Base-by-base conservation (phyloP, 2,329 filamentous ascomycete species). In the Phaeosphaeria sp. region DNA sequence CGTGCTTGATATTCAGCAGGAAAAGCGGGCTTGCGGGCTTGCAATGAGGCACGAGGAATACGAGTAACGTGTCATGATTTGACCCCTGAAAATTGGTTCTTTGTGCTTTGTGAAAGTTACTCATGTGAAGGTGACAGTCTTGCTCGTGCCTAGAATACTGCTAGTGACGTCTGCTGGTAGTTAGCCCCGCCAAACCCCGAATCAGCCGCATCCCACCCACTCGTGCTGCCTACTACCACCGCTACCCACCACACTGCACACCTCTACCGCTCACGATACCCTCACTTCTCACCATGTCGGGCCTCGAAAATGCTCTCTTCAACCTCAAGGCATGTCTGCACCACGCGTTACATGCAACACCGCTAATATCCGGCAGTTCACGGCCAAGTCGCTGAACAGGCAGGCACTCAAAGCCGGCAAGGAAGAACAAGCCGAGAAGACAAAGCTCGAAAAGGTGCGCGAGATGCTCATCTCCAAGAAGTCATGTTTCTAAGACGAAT, bases 331-430 rank as follows among this genome's bases (percentile, higher is more conserved):
- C 85, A 58, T 44, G 73, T 59, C 49, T 20, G 18, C 48, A 33
- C 22, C 44, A n/a, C 30, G 6, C 55, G 20, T 42, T 50, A 52
- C 50, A n/a, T 39, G 58, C 46, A 36, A 41, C 30, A 36, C 36
- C 22, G 58, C 72, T 76, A 56, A 78, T 67, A 27, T 36, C 39
- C 46, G 41, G 30, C 66, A 86, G 85, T 87, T 88, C 78, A 88
- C 85, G 33, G 82, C 85, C 51, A 88, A 87, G 74, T 84, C 86
- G 77, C 82, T 88, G 54, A 87, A 87, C 70, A 78, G 85, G 63
- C 85, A 88, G 79, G 83, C 86, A 18, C 82, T 83, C 49, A 87
- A 87, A 73, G 85, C 85, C 25, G 82, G 81, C 56, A 87, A 87
- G 70, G 85, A 87, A 71, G 85, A 88, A 69, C 83, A 82, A 63